phyloP scores from a whole-genome alignment of 2,329 filamentous ascomycete species.

The Pseudogymnoascus sp. region DNA sequence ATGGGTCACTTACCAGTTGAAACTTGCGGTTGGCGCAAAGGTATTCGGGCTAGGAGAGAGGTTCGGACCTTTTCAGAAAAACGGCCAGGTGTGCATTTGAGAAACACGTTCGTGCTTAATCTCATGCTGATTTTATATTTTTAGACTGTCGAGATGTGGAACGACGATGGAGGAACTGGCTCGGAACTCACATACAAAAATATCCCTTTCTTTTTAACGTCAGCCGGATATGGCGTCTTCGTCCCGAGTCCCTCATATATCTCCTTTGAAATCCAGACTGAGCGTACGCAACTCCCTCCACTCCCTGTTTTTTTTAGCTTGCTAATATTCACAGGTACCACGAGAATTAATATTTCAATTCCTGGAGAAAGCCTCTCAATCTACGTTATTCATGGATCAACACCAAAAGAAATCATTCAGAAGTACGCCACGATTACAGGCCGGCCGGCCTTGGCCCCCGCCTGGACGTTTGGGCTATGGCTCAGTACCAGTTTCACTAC shows the following conservation, averaged over 20 bases:
- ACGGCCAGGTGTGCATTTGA: too few relatives aligned
- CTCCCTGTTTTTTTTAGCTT: too few relatives aligned
- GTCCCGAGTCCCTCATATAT: too few relatives aligned
- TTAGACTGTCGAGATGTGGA: constrained; percentile 58
- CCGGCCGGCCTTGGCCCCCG: constrained; percentile 53
- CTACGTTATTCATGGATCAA: constrained; percentile 64
- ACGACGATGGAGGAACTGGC: constrained; percentile 56
- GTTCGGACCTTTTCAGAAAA: constrained; percentile 69
- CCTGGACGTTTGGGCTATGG: constrained; percentile 72
- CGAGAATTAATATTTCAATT: too few relatives aligned
- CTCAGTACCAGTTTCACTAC: constrained; percentile 63
- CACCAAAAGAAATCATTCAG: constrained; percentile 62
- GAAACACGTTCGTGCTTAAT: too few relatives aligned
- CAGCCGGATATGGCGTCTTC: constrained; percentile 68
- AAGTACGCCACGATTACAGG: constrained; percentile 63
- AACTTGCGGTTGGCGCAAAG: constrained; percentile 51
- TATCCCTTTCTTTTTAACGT: constrained; percentile 61
- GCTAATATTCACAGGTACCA: too few relatives aligned
- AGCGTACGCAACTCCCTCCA: too few relatives aligned
- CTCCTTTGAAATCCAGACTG: too few relatives aligned
- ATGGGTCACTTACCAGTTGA: constrained; percentile 46
- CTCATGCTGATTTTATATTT: too few relatives aligned
- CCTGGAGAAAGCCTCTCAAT: too few relatives aligned
- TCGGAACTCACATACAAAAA: constrained; percentile 68
- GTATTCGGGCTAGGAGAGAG: constrained; percentile 69